Evolutionary conservation across 2,329 filamentous ascomycete species (phyloP).

Genomic region (Stagonosporopsis vannaccii): DNA sequence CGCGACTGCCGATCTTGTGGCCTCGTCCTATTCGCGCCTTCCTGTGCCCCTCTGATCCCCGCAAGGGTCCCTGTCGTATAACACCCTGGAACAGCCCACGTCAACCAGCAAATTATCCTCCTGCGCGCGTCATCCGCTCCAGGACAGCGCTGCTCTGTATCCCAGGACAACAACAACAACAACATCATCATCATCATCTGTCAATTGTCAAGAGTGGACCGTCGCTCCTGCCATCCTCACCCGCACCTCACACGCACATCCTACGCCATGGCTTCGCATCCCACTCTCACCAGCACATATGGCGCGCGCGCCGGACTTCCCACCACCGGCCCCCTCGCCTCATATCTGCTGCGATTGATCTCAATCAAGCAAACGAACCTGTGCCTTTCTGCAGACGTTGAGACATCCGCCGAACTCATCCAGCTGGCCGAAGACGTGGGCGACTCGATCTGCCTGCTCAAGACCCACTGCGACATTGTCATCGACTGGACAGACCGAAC

Average conservation of each 20-base stretch:
- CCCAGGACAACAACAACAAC: constrained; percentile 8
- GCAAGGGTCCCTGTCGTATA: constrained; percentile 13
- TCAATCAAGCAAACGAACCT: constrained; percentile 60
- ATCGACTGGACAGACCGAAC: constrained; percentile 67
- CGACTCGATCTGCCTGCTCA: constrained; percentile 66
- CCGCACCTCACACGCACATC: constrained; percentile 5
- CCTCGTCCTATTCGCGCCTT: constrained; percentile 9
- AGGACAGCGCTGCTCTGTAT: background rate
- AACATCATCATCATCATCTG: constrained; percentile 8
- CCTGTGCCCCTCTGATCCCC: constrained; percentile 17
- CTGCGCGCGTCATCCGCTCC: constrained; percentile 9
- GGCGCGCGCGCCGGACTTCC: constrained; percentile 54
- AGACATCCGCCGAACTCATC: constrained; percentile 63
- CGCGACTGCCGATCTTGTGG: constrained; percentile 14
- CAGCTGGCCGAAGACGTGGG: constrained; percentile 65
- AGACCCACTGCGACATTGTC: constrained; percentile 69
- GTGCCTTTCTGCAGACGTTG: constrained; percentile 65
- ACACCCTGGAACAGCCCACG: constrained; percentile 11
- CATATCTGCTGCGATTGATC: constrained; percentile 58
- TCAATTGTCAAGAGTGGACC: constrained; percentile 4
- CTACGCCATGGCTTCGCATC: constrained; percentile 41
- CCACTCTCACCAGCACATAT: constrained; percentile 52
- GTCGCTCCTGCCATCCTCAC: constrained; percentile 1
- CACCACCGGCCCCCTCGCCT: constrained; percentile 54
- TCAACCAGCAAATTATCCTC: constrained; percentile 17